Evolutionary conservation across 2,329 filamentous ascomycete species (phyloP).

Genomic region (Microsporum audouinii): DNA sequence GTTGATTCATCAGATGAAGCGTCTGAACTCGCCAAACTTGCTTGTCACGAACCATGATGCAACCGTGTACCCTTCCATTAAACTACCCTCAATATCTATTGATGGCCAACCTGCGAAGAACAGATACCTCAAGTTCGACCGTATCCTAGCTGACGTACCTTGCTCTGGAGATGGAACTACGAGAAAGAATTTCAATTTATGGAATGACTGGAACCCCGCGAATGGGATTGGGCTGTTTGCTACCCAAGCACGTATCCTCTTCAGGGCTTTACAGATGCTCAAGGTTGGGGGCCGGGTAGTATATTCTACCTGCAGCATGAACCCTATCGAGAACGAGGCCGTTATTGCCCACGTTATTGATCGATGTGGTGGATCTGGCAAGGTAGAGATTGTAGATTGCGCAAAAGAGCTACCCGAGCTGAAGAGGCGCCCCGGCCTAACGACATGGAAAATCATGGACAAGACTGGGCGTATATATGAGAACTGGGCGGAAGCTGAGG

Average conservation of each 20-base stretch:
- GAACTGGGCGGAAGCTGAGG: conserved; percentile 69
- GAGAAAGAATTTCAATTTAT: conserved; percentile 85
- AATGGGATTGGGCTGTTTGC: conserved; percentile 78
- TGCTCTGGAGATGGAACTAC: conserved; percentile 92
- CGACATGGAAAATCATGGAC: conserved; percentile 82
- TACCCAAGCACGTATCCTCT: conserved; percentile 80
- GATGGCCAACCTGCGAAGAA: conserved; percentile 45
- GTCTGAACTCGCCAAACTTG: conserved; percentile 88
- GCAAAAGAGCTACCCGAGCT: conserved; percentile 64
- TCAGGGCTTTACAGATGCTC: conserved; percentile 86
- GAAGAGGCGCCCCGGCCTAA: conserved; percentile 65
- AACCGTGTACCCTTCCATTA: conserved; percentile 86
- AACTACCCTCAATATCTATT: conserved; percentile 49
- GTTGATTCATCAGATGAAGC: conserved; percentile 95
- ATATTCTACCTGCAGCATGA: conserved; percentile 98
- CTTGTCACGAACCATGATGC: conserved; percentile 98
- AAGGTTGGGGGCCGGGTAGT: conserved; percentile 91
- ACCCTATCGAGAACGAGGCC: conserved; percentile 93
- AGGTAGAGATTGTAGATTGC: conserved; percentile 77
- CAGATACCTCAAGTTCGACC: conserved; percentile 87
- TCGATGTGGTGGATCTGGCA: conserved; percentile 69
- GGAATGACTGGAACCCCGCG: conserved; percentile 86
- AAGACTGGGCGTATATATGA: conserved; percentile 68
- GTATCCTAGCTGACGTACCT: conserved; percentile 90
- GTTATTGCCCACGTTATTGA: conserved; percentile 81